A percentile compares a stretch with the other conserved stretches of the same genome.
These are phyloP conservation scores for Scedosporium dehoogii DNA, from an alignment of 2,329 filamentous ascomycete species.

Conservation along the genomic window DNA sequence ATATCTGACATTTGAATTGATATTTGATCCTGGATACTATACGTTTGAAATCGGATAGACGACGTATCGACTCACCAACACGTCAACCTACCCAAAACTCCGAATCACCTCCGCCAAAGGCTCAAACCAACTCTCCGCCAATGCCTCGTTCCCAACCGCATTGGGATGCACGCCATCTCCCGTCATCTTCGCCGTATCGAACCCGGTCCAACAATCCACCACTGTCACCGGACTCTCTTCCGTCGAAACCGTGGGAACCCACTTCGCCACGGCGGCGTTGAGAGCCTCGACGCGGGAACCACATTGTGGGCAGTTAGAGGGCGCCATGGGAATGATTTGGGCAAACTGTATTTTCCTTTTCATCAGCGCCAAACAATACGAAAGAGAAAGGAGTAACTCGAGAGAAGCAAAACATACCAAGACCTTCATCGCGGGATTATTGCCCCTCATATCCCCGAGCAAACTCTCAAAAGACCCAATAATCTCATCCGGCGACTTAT, in stretches of 20 bases:
- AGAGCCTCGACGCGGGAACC: conserved; percentile 13
- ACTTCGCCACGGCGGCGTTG: conserved; percentile 20
- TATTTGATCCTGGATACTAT: no score
- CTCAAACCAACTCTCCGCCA: conserved; percentile 19
- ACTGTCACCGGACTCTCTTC: conserved; percentile 20
- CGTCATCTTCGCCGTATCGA: conserved; percentile 17
- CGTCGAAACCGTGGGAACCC: conserved; percentile 17
- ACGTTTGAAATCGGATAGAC: no score
- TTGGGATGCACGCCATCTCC: conserved; percentile 25
- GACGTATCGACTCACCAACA: no score
- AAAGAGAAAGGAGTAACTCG: background rate
- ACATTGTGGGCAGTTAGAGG: conserved; percentile 17
- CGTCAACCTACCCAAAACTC: background rate
- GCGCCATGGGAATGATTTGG: conserved; percentile 22
- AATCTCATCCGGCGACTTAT: background rate
- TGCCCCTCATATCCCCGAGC: conserved; percentile 5
- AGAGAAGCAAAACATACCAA: background rate
- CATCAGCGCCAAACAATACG: background rate
- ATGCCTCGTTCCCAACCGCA: conserved; percentile 17
- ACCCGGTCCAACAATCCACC: conserved; percentile 24
- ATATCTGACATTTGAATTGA: no score
- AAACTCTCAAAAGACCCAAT: background rate
- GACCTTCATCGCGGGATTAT: conserved; percentile 2
- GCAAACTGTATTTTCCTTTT: conserved; percentile 13
- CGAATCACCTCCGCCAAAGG: conserved; percentile 8